phyloP scores from a whole-genome alignment of 2,329 filamentous ascomycete species.

The Fusarium sp. region DNA sequence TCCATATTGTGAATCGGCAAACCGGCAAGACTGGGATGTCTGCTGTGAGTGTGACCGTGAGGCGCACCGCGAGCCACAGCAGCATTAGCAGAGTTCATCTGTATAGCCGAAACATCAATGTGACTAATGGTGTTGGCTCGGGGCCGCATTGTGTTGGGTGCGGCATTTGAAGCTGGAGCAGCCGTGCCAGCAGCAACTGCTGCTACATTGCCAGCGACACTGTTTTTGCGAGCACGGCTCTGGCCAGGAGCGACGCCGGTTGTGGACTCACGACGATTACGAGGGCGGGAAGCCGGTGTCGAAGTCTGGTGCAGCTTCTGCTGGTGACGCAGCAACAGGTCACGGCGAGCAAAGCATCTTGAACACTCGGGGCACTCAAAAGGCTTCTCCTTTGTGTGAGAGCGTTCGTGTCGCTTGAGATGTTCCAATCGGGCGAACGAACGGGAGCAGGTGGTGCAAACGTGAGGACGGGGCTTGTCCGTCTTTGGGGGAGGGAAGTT shows the following conservation, averaged over 20 bases:
- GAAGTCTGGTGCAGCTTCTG: constrained; percentile 97
- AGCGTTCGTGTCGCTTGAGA: constrained; percentile 95
- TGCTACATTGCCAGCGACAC: constrained; percentile 72
- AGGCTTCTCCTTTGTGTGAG: constrained; percentile 98
- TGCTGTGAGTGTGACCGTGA: constrained; percentile 70
- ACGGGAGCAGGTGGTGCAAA: constrained; percentile 89
- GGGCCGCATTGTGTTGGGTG: constrained; percentile 77
- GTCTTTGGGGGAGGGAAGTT: constrained; percentile 87
- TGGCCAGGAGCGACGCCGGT: constrained; percentile 75
- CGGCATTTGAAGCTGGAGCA: constrained; percentile 57
- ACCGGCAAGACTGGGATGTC: constrained; percentile 80
- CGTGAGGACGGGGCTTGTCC: constrained; percentile 95
- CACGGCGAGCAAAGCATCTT: constrained; percentile 92
- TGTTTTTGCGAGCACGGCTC: constrained; percentile 90
- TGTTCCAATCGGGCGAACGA: constrained; percentile 97
- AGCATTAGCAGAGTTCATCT: constrained; percentile 71
- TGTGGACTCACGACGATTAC: constrained; percentile 90
- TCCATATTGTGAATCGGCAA: constrained; percentile 69
- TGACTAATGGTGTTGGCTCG: constrained; percentile 97
- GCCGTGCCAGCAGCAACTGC: constrained; percentile 57
- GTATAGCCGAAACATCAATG: constrained; percentile 81
- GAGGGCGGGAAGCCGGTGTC: constrained; percentile 85
- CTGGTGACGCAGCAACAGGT: constrained; percentile 92
- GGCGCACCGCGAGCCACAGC: constrained; percentile 62
- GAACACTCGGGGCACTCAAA: constrained; percentile 97